Percentiles rank a stretch among this genome's conserved stretches.
Evolutionary conservation across 306 rosid species (phyloP).

Genomic region (Pyrus bretschneideri): DNA sequence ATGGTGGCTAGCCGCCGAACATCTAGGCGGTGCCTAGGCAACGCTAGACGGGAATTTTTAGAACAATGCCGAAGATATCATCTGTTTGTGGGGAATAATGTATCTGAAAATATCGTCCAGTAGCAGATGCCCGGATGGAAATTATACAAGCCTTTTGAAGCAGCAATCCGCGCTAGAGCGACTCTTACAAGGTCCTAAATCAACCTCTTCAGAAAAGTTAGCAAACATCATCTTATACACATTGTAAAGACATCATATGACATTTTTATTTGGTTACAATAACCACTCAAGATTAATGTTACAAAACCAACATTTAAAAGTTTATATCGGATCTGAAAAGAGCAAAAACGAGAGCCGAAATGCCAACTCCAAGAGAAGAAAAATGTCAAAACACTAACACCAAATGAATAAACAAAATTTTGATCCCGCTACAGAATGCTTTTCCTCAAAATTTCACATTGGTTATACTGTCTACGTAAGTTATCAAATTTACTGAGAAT

Average conservation of each 20-base stretch:
- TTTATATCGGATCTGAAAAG: neutral
- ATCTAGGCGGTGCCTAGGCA: too few species aligned
- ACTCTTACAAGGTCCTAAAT: conserved; percentile 41
- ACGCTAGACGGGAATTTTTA: too few species aligned
- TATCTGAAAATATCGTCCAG: neutral
- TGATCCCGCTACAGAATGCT: conserved; percentile 15
- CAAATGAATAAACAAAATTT: conserved; percentile 3
- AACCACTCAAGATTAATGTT: neutral
- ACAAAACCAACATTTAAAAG: neutral
- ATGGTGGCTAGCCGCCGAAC: too few species aligned
- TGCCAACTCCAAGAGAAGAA: neutral
- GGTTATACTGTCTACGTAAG: conserved; percentile 14
- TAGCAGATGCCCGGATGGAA: conserved; percentile 65
- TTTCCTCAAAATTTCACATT: conserved; percentile 8
- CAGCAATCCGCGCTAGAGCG: conserved; percentile 51
- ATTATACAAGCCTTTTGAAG: conserved; percentile 62
- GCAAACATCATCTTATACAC: conserved; percentile 16
- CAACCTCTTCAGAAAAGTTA: conserved; percentile 76
- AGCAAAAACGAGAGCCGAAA: neutral
- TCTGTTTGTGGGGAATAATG: neutral
- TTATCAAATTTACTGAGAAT: conserved; percentile 36
- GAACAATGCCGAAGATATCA: too few species aligned
- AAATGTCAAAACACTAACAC: neutral
- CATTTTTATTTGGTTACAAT: neutral
- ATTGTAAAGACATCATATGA: too few species aligned